Evolutionary conservation across 2,329 filamentous ascomycete genomes (phyloP), one percentile per base, ranked within the genome.

Genomic region (Aspergillus niger): DNA sequence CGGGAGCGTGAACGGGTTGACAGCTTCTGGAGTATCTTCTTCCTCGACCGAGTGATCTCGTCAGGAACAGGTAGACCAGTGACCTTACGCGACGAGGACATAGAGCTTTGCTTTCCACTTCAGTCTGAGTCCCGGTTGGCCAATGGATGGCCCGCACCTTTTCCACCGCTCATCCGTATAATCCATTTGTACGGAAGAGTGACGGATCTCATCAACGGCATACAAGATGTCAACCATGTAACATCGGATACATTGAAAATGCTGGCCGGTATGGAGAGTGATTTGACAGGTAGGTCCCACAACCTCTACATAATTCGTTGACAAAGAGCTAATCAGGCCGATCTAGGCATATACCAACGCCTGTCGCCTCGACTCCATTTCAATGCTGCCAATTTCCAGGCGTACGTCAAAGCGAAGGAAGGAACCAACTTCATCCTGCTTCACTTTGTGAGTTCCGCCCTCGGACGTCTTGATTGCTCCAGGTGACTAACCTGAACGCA

Each of bases 11-110:
- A 96, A 71, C 86, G 91, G 15, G 88, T 92, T 47, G 91, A 96
- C 69, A 94, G 92, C 0, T 92, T 96, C 66, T 97, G 92, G 92
- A 89, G 91, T 3, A 89, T 96, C 10, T 96, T 96, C 74, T 89
- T 96, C 65, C 83, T 96, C 1, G 92, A 97, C 69, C 85, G 92
- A 20, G 89, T 94, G 63, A 94, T 96, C 26, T 96, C 92, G 0
- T 94, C 91, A 0, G 92, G 92, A 0, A 95, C 91, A 0, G 92
- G 92, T 8, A 84, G 92, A 15, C 89, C 91, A 0, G 92, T 94
- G 10, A 96, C 91, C 0, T 82, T 96, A 30, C 87, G 89, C 52
- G 91, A 96, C 70, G 89, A 91, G 62, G 92, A 96, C 66, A 93
- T 94, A 65, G 92, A 96, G 72, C 82, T 96, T 6, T 85, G 86